Evolutionary conservation across 176 grass and related monocot genomes (phyloP).

Genomic region (Avena eriantha): DNA sequence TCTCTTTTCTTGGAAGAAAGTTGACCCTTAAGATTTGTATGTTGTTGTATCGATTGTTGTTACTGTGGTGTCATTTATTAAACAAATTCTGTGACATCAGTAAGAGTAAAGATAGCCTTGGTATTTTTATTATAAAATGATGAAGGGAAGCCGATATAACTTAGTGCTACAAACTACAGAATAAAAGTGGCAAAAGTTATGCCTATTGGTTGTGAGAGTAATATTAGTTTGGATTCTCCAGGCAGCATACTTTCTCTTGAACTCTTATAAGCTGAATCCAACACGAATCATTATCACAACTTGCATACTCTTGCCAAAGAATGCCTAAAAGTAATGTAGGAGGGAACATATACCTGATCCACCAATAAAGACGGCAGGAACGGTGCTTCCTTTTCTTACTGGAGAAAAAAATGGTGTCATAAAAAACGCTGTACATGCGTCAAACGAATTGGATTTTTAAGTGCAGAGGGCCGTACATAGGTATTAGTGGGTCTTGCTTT

Average conservation of each 20-base stretch:
- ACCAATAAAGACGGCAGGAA: constrained; percentile 63
- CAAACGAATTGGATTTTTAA: neutral
- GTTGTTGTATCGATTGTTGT: neutral
- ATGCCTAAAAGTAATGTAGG: neutral
- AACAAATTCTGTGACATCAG: neutral
- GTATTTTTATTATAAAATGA: neutral
- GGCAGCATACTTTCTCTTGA: neutral
- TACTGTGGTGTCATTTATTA: neutral
- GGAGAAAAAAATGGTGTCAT: constrained; percentile 31
- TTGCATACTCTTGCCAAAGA: neutral
- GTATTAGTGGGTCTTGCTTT: constrained; percentile 84
- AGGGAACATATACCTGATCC: constrained; percentile 60
- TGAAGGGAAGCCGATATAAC: neutral
- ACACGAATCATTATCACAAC: neutral
- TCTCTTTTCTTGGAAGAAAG: neutral
- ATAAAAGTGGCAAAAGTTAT: neutral
- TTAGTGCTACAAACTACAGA: neutral
- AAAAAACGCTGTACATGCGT: constrained; percentile 3
- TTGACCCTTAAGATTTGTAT: neutral
- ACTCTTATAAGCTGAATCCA: neutral
- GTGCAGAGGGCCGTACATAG: constrained; percentile 68
- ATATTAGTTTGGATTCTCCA: neutral
- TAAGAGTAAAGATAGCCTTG: neutral
- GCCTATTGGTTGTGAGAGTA: neutral
- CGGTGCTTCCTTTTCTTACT: constrained; percentile 73